Base-by-base conservation (phyloP, 1,284 basidiomycete genomes). In the Tetrapyrgos nigripes region DNA sequence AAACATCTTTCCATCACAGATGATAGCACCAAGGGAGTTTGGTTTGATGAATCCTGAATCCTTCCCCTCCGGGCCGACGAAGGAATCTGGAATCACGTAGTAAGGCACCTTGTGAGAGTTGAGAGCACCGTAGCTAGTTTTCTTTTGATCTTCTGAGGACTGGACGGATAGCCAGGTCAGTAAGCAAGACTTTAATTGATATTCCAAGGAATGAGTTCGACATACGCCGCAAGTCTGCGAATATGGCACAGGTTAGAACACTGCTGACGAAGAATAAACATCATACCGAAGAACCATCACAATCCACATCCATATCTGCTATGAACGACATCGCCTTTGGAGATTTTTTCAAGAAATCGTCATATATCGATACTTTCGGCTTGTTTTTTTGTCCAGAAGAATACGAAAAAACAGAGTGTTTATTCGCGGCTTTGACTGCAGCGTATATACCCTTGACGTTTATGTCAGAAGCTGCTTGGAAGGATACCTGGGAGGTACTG, bases 221-320 rank as follows among this genome's bases (percentile, higher is more conserved):
- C n/a, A n/a, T n/a, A n/a, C n/a, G n/a, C n/a, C n/a, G n/a, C n/a
- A n/a, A n/a, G 17, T 21, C 8, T n/a, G 26, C 0, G 21, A 14
- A 23, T 26, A 26, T 8, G 55, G 3, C 5, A 28, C 3, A 14
- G 21, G 27, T 35, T 29, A 11, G 24, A 23, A 9, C 17, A n/a
- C 3, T 13, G 19, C 23, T 13, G 11, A 4, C 4, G 6, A 5
- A 29, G 28, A n/a, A 5, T 24, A 19, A 33, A 35, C 53, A 27
- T 44, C 57, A 55, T n/a, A 65, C 65, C 50, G 61, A 55, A n/a
- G 60, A 53, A 11, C 67, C 67, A 59, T 69, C 67, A 49, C 67
- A 69, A 48, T 69, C 67, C 1, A 63, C 55, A 45, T 69, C 65
- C 68, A 70, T 70, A 47, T 70, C 67, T 10, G 65, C 67, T 17